Evolutionary conservation across 345 rosid species (phyloP).

Genomic region (Rhodomyrtus tomentosa): DNA sequence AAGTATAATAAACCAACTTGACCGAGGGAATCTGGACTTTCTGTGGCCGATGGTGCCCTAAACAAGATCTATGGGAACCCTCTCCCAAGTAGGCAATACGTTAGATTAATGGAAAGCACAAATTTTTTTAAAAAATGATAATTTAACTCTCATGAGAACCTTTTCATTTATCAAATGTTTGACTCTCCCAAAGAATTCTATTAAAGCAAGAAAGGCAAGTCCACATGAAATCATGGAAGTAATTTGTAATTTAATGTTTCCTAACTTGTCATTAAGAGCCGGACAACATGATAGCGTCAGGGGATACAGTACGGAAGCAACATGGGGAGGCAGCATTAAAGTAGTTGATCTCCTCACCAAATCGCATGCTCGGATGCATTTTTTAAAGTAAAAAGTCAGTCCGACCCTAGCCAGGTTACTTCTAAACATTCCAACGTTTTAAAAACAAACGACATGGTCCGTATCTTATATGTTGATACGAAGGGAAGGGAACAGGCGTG

Average conservation of each 20-base stretch:
- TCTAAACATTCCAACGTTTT: neutral
- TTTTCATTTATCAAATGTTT: neutral
- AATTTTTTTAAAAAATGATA: too few species aligned
- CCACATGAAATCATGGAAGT: neutral
- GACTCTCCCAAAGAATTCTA: neutral
- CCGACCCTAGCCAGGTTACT: neutral
- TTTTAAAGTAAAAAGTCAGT: neutral
- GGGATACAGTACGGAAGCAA: neutral
- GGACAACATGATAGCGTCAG: neutral
- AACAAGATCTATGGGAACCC: neutral
- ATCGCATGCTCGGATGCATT: neutral
- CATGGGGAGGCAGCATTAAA: neutral
- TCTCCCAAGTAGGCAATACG: neutral
- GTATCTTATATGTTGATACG: neutral
- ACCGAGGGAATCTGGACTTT: neutral
- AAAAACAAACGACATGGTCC: neutral
- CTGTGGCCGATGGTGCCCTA: neutral
- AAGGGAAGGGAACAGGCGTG: neutral
- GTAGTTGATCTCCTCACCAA: neutral
- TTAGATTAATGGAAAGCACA: neutral
- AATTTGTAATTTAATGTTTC: neutral
- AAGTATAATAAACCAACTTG: neutral
- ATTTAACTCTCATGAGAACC: too few species aligned
- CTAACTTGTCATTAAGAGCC: neutral
- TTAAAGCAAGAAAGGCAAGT: neutral